Percentiles rank a stretch among this genome's conserved stretches.
phyloP scores from a whole-genome alignment of 805 yeast species.

The Isabelozyma rhagii region DNA sequence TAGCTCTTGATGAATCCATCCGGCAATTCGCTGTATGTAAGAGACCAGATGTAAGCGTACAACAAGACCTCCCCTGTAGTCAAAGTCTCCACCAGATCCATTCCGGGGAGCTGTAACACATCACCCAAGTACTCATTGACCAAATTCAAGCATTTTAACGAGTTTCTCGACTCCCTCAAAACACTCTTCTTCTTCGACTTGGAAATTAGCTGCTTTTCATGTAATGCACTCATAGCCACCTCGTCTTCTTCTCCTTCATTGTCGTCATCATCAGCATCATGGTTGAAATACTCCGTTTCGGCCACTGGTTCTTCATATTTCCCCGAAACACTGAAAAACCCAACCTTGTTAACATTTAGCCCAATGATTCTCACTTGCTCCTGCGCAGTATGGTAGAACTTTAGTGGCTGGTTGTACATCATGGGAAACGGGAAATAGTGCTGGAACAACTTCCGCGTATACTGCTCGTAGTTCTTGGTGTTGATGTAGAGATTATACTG shows the following conservation, averaged over 20 bases:
- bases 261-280: conserved; percentile 6
- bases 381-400: conserved; percentile 36
- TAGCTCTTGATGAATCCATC: conserved; percentile 38
- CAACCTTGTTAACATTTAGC: conserved; percentile 19
- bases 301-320: conserved; percentile 12
- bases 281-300: conserved; percentile 26
- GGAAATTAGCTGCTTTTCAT: conserved; percentile 31
- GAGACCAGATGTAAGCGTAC: conserved; percentile 33
- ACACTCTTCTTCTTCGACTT: conserved; percentile 30
- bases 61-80: conserved; percentile 36
- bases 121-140: conserved; percentile 17
- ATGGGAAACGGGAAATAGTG: conserved; percentile 64
- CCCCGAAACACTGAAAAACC: conserved; percentile 26
- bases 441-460: conserved; percentile 54
- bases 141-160: conserved; percentile 28
- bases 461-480: conserved; percentile 55
- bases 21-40: conserved; percentile 33
- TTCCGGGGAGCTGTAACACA: conserved; percentile 7
- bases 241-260: conserved; percentile 17
- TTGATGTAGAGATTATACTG: conserved; percentile 57
- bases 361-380: conserved; percentile 30
- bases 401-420: conserved; percentile 67
- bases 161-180: conserved; percentile 29
- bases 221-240: conserved; percentile 34
- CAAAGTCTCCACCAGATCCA: conserved; percentile 1